Conservation (phyloP, 768 basidiomycete species). For the Tulasnella sp. region DNA sequence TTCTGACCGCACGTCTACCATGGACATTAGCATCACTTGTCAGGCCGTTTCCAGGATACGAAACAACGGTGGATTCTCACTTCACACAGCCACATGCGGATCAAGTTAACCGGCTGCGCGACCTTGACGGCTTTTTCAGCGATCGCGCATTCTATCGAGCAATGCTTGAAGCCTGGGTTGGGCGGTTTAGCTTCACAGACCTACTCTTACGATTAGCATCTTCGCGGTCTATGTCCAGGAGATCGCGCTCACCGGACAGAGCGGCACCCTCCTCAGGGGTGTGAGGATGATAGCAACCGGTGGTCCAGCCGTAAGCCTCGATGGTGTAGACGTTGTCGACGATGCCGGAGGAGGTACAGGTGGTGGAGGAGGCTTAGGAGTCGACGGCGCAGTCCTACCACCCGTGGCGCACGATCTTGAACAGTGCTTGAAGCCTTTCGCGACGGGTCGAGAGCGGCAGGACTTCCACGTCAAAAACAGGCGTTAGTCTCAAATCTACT, state of each 20-base stretch:
- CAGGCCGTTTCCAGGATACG: not conserved
- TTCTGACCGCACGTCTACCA: not conserved
- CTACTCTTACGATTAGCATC: too few species aligned
- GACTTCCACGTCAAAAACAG: not conserved
- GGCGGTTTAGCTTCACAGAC: not conserved
- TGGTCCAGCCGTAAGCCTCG: not conserved
- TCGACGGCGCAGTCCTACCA: too few species aligned
- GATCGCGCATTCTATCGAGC: not conserved
- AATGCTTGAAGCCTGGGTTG: not conserved
- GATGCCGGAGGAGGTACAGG: not conserved
- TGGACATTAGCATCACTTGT: not conserved
- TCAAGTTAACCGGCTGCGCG: not conserved
- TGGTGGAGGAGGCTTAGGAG: not conserved
- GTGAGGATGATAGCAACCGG: not conserved
- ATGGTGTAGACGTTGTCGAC: not conserved
- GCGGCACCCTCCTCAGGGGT: not conserved
- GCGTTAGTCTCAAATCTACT: too few species aligned
- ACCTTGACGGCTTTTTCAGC: not conserved
- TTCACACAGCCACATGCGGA: not conserved
- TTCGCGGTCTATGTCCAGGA: too few species aligned
- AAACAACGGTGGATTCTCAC: not conserved
- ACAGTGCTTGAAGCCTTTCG: not conserved
- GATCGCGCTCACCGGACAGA: not conserved
- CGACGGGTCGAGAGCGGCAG: not conserved
- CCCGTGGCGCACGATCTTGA: not conserved